Conservation (phyloP, 305 asterid species). For the Salvia sclarea region DNA sequence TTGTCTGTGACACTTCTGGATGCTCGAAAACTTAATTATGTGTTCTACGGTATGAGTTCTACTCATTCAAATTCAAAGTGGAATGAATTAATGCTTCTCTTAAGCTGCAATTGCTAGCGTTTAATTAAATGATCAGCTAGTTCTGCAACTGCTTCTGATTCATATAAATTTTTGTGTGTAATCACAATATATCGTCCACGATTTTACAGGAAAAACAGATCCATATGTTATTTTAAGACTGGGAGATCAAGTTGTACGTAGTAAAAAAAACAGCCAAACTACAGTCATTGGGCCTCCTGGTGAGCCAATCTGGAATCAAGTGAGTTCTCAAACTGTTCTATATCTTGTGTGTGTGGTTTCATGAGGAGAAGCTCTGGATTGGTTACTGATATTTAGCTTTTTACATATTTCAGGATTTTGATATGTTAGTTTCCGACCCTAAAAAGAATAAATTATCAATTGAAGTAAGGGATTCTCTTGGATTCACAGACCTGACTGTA, state of each 20-base stretch:
- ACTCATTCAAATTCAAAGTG: background rate
- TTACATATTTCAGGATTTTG: conserved; percentile 69
- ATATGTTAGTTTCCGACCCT: conserved; percentile 85
- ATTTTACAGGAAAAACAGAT: conserved; percentile 87
- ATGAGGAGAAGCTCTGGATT: conserved; percentile 26
- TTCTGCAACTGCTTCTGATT: conserved; percentile 19
- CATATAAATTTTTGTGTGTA: conserved; percentile 13
- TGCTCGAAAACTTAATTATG: conserved; percentile 81
- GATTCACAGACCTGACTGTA: conserved; percentile 75
- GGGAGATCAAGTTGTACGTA: conserved; percentile 91
- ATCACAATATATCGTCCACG: conserved; percentile 18
- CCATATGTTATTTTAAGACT: conserved; percentile 78
- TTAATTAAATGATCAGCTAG: conserved; percentile 20
- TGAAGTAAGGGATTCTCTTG: conserved; percentile 90
- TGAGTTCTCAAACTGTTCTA: conserved; percentile 34
- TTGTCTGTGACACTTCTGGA: conserved; percentile 88
- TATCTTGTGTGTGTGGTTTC: conserved; percentile 21
- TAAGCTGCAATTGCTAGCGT: conserved; percentile 14
- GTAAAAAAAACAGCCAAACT: conserved; percentile 95
- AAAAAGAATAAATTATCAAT: conserved; percentile 64
- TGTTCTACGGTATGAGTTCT: conserved; percentile 68
- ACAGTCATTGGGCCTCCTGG: conserved; percentile 98
- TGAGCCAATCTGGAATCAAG: conserved; percentile 99
- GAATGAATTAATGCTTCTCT: background rate
- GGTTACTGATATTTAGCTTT: conserved; percentile 24